phyloP scores from a whole-genome alignment of 2,329 filamentous ascomycete species.

The Hortaea sp. region DNA sequence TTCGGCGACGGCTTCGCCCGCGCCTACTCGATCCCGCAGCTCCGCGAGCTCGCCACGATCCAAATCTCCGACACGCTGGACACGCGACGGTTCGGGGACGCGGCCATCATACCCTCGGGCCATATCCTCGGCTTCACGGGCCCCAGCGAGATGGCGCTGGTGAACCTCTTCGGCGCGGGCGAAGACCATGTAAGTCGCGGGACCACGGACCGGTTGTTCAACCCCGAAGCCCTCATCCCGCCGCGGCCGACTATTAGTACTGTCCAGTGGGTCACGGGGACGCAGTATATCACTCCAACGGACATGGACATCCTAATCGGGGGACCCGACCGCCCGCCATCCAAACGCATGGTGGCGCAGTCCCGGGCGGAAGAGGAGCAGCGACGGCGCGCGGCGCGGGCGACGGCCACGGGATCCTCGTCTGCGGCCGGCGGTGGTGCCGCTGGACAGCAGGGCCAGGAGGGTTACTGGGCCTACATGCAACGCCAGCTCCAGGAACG shows the following conservation, averaged over 20 bases:
- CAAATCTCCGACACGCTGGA: slow-evolving; percentile 62
- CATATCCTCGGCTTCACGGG: slow-evolving; percentile 82
- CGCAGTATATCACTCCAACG: slow-evolving; percentile 74
- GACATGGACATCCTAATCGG: slow-evolving; percentile 89
- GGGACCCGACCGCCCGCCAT: slow-evolving; percentile 76
- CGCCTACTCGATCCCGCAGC: slow-evolving; percentile 74
- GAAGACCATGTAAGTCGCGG: slow-evolving; percentile 34
- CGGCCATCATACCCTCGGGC: slow-evolving; percentile 65
- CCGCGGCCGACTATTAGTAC: slow-evolving; percentile 88
- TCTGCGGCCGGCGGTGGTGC: slow-evolving; percentile 2
- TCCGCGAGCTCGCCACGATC: slow-evolving; percentile 70
- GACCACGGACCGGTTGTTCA: slow-evolving; percentile 61
- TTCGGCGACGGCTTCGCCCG: slow-evolving; percentile 75
- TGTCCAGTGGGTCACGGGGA: slow-evolving; percentile 92
- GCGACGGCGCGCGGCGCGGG: slow-evolving; percentile 27
- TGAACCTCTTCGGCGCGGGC: slow-evolving; percentile 78
- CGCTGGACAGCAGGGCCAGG: slow-evolving; percentile 35
- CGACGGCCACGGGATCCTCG: slow-evolving; percentile 20
- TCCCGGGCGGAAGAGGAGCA: slow-evolving; percentile 63
- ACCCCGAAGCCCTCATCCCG: slow-evolving; percentile 62
- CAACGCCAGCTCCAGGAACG: slow-evolving; percentile 79
- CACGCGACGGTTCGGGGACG: slow-evolving; percentile 56
- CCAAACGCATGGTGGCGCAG: slow-evolving; percentile 78
- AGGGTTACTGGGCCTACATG: slow-evolving; percentile 67
- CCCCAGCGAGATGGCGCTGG: slow-evolving; percentile 70